Evolutionary conservation across 2,329 filamentous ascomycete genomes (phyloP).

Genomic region (Tolypocladium album): DNA sequence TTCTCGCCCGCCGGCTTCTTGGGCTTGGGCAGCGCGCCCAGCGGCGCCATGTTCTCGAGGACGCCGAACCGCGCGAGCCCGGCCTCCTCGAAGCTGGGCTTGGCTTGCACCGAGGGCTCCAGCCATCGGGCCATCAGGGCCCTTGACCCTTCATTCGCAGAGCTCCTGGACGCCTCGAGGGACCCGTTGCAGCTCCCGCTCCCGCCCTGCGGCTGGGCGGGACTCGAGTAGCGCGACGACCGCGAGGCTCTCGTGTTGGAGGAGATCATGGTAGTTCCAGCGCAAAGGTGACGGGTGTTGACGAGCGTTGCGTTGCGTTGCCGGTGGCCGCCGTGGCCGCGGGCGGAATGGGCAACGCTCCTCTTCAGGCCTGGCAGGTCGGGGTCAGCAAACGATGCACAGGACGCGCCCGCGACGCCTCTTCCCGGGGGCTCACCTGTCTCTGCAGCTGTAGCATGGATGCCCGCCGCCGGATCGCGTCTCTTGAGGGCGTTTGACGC

Average conservation of each 20-base stretch:
- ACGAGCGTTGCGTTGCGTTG: constrained; percentile 2
- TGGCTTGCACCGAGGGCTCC: constrained; percentile 46
- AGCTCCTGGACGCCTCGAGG: constrained; percentile 25
- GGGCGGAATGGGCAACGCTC: constrained; percentile 14
- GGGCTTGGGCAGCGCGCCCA: constrained; percentile 61
- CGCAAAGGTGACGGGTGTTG: background rate
- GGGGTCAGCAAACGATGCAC: constrained; percentile 6
- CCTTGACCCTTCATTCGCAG: constrained; percentile 27
- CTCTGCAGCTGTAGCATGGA: constrained; percentile 19
- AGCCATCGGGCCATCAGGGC: constrained; percentile 47
- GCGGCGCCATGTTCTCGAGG: constrained; percentile 71
- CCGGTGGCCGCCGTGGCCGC: constrained; percentile 8
- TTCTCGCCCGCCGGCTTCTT: constrained; percentile 24
- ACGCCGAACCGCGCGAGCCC: constrained; percentile 66
- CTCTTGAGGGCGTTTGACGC: constrained; percentile 17
- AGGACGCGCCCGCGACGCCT: constrained; percentile 1
- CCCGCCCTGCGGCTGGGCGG: constrained; percentile 21
- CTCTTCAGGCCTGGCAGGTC: constrained; percentile 15
- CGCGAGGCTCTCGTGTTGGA: constrained; percentile 38
- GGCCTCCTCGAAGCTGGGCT: constrained; percentile 67
- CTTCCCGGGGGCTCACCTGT: constrained; percentile 12
- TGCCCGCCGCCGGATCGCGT: constrained; percentile 20
- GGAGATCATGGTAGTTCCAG: constrained; percentile 21
- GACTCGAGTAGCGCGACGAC: constrained; percentile 45
- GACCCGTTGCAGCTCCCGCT: constrained; percentile 16